Percentiles rank a stretch among this genome's conserved stretches.
Conservation (phyloP, 495 filamentous ascomycete species). For the Pyrenopolyporus hunteri region DNA sequence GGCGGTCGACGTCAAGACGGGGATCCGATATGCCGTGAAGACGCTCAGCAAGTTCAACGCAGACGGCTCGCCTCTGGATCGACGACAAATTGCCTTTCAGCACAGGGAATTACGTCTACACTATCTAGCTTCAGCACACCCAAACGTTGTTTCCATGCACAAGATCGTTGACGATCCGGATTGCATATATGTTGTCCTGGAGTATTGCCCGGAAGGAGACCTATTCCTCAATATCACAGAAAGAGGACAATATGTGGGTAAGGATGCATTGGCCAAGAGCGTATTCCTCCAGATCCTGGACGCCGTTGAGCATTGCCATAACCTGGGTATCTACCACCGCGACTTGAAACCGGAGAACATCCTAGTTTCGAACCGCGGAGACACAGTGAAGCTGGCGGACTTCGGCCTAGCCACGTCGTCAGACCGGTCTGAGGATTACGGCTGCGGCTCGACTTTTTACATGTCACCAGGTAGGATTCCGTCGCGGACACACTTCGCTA, state of each 20-base stretch:
- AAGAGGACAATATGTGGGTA: slow-evolving; percentile 86
- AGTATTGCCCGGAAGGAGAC: slow-evolving; percentile 97
- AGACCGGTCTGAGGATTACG: slow-evolving; percentile 86
- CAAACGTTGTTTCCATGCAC: slow-evolving; percentile 91
- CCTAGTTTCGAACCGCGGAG: slow-evolving; percentile 83
- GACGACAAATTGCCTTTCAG: slow-evolving; percentile 86
- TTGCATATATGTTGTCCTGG: slow-evolving; percentile 95
- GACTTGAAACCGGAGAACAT: slow-evolving; percentile 99
- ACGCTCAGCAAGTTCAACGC: slow-evolving; percentile 83
- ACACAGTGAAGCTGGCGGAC: slow-evolving; percentile 93
- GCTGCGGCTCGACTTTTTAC: slow-evolving; percentile 98
- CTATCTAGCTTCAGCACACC: slow-evolving; percentile 83
- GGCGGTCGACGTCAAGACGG: slow-evolving; percentile 84
- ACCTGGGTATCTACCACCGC: slow-evolving; percentile 91
- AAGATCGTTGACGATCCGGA: slow-evolving; percentile 93
- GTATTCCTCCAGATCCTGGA: slow-evolving; percentile 97
- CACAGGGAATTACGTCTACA: slow-evolving; percentile 92
- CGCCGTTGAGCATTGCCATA: slow-evolving; percentile 95
- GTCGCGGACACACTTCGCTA: slow-evolving; percentile 14
- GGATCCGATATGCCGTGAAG: slow-evolving; percentile 91
- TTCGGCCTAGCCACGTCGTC: slow-evolving; percentile 93
- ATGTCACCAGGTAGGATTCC: slow-evolving; percentile 90
- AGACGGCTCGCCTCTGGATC: slow-evolving; percentile 76
- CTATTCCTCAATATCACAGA: slow-evolving; percentile 98
- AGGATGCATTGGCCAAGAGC: slow-evolving; percentile 84